These are phyloP conservation scores for Piedraia hortae DNA, from an alignment of 2,329 filamentous ascomycete genomes.

Conservation along the genomic window DNA sequence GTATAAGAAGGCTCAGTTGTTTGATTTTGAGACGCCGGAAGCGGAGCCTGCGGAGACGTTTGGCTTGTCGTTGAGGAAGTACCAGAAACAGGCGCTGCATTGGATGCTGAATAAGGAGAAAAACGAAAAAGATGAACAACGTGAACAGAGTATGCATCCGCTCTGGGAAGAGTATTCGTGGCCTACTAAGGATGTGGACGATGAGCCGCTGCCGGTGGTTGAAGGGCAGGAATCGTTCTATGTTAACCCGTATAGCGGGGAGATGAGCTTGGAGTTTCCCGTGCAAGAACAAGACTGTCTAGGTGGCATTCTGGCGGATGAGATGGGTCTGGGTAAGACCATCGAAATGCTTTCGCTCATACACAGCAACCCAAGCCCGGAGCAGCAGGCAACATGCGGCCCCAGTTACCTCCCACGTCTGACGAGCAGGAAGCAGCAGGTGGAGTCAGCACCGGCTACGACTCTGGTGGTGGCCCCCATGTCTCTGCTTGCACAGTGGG, in stretches of 20 bases:
- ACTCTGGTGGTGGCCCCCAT: conserved; percentile 92
- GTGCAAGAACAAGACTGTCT: conserved; percentile 83
- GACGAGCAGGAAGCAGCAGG: conserved; percentile 25
- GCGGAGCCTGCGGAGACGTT: conserved; percentile 64
- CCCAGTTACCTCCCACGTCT: conserved; percentile 27
- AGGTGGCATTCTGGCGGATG: conserved; percentile 76
- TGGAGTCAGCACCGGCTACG: conserved; percentile 54
- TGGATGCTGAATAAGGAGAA: conserved; percentile 96
- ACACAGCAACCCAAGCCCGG: conserved; percentile 44
- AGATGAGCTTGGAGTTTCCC: conserved; percentile 74
- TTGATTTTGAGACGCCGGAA: conserved; percentile 78
- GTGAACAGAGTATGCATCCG: conserved; percentile 72
- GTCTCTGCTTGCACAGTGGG: conserved; percentile 90
- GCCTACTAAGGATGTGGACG: conserved; percentile 69
- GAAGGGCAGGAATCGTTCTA: conserved; percentile 52
- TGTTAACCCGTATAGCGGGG: conserved; percentile 88
- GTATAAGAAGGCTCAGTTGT: conserved; percentile 88
- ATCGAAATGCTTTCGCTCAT: conserved; percentile 94
- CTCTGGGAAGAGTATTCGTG: conserved; percentile 90
- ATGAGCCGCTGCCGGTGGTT: conserved; percentile 40
- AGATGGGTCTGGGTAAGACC: conserved; percentile 95
- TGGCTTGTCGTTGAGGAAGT: conserved; percentile 56
- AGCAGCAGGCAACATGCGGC: conserved; percentile 8
- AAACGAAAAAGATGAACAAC: conserved; percentile 36
- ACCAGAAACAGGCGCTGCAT: conserved; percentile 80